Evolutionary conservation across 2,329 filamentous ascomycete genomes (phyloP).

Genomic region (Ophiostoma ips): DNA sequence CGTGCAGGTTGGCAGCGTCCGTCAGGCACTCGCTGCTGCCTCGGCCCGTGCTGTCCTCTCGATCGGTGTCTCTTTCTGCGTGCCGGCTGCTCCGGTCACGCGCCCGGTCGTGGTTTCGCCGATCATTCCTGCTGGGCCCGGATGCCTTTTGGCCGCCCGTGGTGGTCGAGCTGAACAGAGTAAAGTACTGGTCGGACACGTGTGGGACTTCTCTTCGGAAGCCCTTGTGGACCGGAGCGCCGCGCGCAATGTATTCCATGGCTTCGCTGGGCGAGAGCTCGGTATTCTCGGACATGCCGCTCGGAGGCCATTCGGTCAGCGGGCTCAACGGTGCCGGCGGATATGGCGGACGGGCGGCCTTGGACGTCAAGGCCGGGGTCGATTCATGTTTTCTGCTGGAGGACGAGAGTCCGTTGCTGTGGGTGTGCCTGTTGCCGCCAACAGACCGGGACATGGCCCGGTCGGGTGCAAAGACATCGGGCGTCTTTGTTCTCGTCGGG

Average conservation of each 20-base stretch:
- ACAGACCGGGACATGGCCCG: background rate
- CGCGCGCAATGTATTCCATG: conserved; percentile 42
- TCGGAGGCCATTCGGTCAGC: conserved; percentile 43
- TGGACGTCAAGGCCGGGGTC: conserved; percentile 15
- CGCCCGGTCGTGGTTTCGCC: conserved; percentile 4
- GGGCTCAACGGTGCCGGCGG: conserved; percentile 22
- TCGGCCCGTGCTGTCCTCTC: conserved; percentile 22
- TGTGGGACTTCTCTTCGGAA: conserved; percentile 27
- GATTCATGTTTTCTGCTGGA: background rate
- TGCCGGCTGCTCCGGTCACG: background rate
- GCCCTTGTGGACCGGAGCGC: conserved; percentile 43
- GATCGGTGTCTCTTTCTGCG: conserved; percentile 16
- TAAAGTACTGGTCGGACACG: conserved; percentile 34
- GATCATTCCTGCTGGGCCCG: background rate
- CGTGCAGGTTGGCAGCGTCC: conserved; percentile 36
- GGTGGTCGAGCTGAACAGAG: conserved; percentile 36
- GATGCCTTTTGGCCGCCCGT: conserved; percentile 24
- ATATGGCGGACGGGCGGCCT: conserved; percentile 20
- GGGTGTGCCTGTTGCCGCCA: background rate
- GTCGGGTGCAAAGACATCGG: conserved; percentile 1
- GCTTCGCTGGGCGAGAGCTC: conserved; percentile 40
- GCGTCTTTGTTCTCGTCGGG: background rate
- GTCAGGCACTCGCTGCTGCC: conserved; percentile 21
- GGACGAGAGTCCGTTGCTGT: background rate
- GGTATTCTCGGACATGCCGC: conserved; percentile 32